Evolutionary conservation across 2,329 filamentous ascomycete genomes (phyloP).

Genomic region (Diplocarpon rosae): DNA sequence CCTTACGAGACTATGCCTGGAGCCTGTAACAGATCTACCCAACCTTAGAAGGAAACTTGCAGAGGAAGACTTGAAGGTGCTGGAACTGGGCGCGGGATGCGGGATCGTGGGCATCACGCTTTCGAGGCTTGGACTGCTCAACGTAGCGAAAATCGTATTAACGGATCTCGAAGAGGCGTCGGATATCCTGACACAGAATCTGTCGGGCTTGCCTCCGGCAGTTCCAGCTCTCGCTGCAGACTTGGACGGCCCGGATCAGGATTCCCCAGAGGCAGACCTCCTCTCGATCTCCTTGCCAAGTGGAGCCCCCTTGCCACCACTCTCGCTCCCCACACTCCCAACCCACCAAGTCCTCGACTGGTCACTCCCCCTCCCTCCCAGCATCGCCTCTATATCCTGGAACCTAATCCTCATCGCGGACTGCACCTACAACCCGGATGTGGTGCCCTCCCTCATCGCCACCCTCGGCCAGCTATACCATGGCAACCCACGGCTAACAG

Average conservation of each 20-base stretch:
- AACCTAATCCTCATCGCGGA: conserved; percentile 57
- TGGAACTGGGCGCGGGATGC: conserved; percentile 59
- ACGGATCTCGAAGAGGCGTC: conserved; percentile 56
- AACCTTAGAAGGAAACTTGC: conserved; percentile 9
- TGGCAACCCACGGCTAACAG: conserved; percentile 7
- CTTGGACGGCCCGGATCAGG: too few relatives aligned
- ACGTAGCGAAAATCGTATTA: conserved; percentile 37
- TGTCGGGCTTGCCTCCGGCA: conserved; percentile 4
- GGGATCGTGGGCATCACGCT: conserved; percentile 58
- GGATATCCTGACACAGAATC: conserved; percentile 47
- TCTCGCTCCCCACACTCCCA: conserved; percentile 29
- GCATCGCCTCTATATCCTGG: conserved; percentile 29
- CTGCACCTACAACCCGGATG: conserved; percentile 64
- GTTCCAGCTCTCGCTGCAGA: neutral
- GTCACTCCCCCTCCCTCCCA: conserved; percentile 36
- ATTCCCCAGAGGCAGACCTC: too few relatives aligned
- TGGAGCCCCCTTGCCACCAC: too few relatives aligned
- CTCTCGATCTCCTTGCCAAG: too few relatives aligned
- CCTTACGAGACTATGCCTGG: conserved; percentile 15
- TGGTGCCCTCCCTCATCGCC: conserved; percentile 48
- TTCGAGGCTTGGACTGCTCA: conserved; percentile 11
- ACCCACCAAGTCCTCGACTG: conserved; percentile 45
- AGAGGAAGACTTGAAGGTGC: conserved; percentile 32
- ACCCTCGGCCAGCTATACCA: conserved; percentile 32
- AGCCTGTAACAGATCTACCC: conserved; percentile 10